Evolutionary conservation across 352 stramenopile species (phyloP).

Genomic region (Phytophthora uliginosa): DNA sequence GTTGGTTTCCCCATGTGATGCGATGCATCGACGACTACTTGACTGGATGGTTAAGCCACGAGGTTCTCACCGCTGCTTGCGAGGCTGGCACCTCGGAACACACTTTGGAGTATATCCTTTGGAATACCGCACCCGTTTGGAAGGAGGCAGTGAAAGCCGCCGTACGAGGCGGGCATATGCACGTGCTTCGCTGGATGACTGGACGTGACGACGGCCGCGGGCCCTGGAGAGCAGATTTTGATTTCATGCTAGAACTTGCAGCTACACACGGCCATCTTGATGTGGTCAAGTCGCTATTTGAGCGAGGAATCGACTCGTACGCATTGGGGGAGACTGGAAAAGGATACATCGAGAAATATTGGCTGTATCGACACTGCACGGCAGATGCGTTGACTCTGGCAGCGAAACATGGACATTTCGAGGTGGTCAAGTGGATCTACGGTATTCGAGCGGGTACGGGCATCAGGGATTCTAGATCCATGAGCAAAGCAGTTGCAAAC

Average conservation of each 20-base stretch:
- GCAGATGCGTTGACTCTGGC: neutral
- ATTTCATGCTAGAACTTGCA: neutral
- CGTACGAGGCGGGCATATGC: neutral
- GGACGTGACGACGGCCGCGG: neutral
- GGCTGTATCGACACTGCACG: neutral
- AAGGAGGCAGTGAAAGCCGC: neutral
- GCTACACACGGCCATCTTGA: conserved; percentile 13
- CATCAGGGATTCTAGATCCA: neutral
- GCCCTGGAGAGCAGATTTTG: neutral
- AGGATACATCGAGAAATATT: neutral
- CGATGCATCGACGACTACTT: neutral
- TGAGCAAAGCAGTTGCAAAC: neutral
- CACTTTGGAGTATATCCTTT: neutral
- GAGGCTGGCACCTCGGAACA: neutral
- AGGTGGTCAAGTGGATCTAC: neutral
- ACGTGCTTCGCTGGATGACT: conserved; percentile 1
- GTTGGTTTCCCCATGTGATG: neutral
- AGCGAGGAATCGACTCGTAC: neutral
- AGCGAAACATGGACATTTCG: neutral
- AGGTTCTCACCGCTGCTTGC: neutral
- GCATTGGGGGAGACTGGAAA: neutral
- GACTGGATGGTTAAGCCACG: neutral
- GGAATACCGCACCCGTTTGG: neutral
- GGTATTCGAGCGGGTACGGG: neutral
- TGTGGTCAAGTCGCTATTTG: neutral